Conservation (phyloP, 257 asterid genomes). For the Thymus quinquecostatus region DNA sequence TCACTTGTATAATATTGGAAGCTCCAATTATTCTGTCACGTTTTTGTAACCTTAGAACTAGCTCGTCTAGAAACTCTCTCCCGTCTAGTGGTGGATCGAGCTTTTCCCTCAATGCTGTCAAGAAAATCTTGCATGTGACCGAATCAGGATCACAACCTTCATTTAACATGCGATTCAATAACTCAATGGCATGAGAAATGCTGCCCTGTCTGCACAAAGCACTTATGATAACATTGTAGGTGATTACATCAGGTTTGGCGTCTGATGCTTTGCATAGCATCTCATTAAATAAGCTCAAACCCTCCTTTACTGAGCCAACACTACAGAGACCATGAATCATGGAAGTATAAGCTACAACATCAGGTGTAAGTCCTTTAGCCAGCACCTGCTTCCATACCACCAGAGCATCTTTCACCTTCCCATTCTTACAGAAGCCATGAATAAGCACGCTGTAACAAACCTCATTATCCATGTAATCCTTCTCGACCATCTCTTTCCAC, state of each 20-base stretch:
- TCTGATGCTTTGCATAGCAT: conserved; percentile 63
- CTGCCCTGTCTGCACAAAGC: conserved; percentile 75
- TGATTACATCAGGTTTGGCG: conserved; percentile 73
- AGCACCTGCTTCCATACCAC: conserved; percentile 78
- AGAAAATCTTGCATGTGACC: conserved; percentile 75
- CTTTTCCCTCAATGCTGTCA: conserved; percentile 61
- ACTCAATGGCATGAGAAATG: conserved; percentile 68
- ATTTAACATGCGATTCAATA: conserved; percentile 73
- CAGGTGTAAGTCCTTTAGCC: conserved; percentile 70
- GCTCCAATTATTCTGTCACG: conserved; percentile 68
- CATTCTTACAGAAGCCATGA: conserved; percentile 74
- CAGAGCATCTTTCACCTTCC: conserved; percentile 73
- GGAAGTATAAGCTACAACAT: conserved; percentile 82
- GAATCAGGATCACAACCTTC: conserved; percentile 84
- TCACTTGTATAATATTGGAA: conserved; percentile 64
- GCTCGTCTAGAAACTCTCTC: conserved; percentile 78
- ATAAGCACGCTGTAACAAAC: conserved; percentile 80
- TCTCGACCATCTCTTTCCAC: conserved; percentile 74
- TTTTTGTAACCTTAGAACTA: conserved; percentile 68
- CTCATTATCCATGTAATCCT: conserved; percentile 49
- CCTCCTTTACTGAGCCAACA: conserved; percentile 69
- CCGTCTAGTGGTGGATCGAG: conserved; percentile 59
- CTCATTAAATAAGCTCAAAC: conserved; percentile 77
- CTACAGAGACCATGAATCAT: conserved; percentile 85
- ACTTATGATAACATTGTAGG: conserved; percentile 69